Conservation (phyloP, 192 early-diverging fungal genomes). For the Powellomyces hirtus region DNA sequence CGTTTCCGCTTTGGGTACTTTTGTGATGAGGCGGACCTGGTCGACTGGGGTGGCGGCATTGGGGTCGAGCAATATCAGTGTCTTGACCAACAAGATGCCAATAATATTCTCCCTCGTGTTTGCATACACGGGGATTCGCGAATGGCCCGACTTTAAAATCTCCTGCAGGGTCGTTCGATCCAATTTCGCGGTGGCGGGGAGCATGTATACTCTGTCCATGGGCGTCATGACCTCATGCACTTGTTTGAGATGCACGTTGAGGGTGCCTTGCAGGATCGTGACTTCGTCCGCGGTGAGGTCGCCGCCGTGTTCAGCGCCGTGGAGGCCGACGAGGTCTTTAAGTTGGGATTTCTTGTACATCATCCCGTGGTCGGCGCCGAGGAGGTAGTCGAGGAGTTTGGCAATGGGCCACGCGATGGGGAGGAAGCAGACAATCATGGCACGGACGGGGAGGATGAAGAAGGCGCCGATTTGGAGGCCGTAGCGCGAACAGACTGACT, state of each 20-base stretch:
- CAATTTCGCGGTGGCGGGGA: neutral
- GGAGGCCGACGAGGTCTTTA: constrained; percentile 46
- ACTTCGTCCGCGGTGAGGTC: constrained; percentile 48
- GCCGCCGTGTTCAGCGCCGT: constrained; percentile 43
- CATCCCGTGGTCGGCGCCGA: constrained; percentile 83
- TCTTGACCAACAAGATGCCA: constrained; percentile 41
- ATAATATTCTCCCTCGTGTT: constrained; percentile 20
- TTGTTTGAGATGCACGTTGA: constrained; percentile 44
- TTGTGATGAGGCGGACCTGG: constrained; percentile 27
- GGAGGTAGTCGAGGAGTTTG: constrained; percentile 70
- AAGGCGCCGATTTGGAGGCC: constrained; percentile 86
- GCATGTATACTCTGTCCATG: constrained; percentile 42
- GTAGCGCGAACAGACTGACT: constrained; percentile 82
- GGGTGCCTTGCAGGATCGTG: constrained; percentile 40
- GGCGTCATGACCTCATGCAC: constrained; percentile 47
- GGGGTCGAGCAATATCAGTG: constrained; percentile 41
- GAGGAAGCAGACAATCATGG: constrained; percentile 51
- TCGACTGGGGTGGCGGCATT: constrained; percentile 35
- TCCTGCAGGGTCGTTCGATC: constrained; percentile 13
- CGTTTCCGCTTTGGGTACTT: constrained; percentile 28
- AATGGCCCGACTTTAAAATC: constrained; percentile 44
- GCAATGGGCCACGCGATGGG: constrained; percentile 80
- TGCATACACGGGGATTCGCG: constrained; percentile 44
- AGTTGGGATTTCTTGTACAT: constrained; percentile 58
- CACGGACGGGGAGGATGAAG: constrained; percentile 70